Base-by-base conservation (phyloP, 805 yeast species). In the Monosporozyma solicola region DNA sequence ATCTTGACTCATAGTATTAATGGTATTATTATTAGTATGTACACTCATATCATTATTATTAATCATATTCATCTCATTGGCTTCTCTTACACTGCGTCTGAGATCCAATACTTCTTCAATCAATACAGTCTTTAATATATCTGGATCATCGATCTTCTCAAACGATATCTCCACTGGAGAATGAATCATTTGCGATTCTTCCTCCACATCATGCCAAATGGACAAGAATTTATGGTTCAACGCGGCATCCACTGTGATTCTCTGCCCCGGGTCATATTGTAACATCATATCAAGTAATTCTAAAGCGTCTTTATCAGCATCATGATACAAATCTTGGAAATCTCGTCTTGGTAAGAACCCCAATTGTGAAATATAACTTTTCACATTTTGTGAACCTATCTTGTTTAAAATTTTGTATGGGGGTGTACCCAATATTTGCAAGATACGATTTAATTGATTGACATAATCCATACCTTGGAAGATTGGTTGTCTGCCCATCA, bases 401-500 rank as follows among this genome's bases (percentile, higher is more conserved):
- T 82, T 75, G 45, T 74, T 74, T 49, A 84, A 63, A 2, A 87
- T 83, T 56, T 80, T 83, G 59, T 81, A 82, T 52, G 83, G 79
- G 7, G 98, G 98, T 1, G 97, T 88, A 15, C 99, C 99, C 55
- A 92, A 74, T 31, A 88, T 82, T 63, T 84, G 80, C 52, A 92
- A 72, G 51, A 91, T 91, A 72, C 89, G 89, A 64, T 87, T 87
- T 65, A 92, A 75, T 69, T 92, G 99, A 67, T 91, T 96, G 39
- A 92, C 96, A 65, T 92, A 92, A 72, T 94, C 98, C 65, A 85
- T 86, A 3, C 99, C 98, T 60, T 91, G 85, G 72, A 92, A 94
- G 27, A 92, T 76, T 1, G 99, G 96, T 59, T 80, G 80, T 0
- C 97, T 90, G 2, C 96, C 96, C n/a, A 94, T 72, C 56, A 92